These are phyloP conservation scores for Suillus plorans DNA, from an alignment of 768 basidiomycete genomes.

Conservation along the genomic window DNA sequence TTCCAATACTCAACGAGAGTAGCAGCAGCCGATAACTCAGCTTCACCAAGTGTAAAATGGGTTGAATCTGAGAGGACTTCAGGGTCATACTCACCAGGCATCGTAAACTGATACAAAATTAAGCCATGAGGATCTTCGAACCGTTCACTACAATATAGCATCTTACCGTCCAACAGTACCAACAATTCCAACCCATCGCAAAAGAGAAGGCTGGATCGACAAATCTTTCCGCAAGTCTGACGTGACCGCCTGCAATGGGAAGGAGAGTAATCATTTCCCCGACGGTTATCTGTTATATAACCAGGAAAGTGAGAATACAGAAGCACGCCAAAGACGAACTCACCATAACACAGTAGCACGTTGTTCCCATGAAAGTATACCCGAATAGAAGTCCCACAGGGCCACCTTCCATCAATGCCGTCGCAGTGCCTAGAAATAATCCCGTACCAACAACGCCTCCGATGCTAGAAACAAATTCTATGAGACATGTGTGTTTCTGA, in stretches of 20 bases:
- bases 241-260: neutral
- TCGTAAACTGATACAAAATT: neutral
- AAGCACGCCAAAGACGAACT: neutral
- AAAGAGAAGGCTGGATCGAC: neutral
- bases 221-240: neutral
- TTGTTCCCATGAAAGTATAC: neutral
- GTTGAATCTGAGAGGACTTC: neutral
- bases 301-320: neutral
- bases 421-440: neutral
- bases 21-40: neutral
- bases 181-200: neutral
- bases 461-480: neutral
- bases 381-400: neutral
- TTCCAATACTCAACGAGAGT: neutral
- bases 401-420: neutral
- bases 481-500: neutral
- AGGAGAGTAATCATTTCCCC: neutral
- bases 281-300: neutral
- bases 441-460: neutral
- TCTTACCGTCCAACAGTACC: conserved; percentile 1
- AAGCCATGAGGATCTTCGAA: neutral
- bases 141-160: neutral
- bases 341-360: neutral
- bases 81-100: neutral
- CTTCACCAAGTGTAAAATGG: neutral